Conservation (phyloP, 768 basidiomycete species). For the Xerocomellus amylosporus region DNA sequence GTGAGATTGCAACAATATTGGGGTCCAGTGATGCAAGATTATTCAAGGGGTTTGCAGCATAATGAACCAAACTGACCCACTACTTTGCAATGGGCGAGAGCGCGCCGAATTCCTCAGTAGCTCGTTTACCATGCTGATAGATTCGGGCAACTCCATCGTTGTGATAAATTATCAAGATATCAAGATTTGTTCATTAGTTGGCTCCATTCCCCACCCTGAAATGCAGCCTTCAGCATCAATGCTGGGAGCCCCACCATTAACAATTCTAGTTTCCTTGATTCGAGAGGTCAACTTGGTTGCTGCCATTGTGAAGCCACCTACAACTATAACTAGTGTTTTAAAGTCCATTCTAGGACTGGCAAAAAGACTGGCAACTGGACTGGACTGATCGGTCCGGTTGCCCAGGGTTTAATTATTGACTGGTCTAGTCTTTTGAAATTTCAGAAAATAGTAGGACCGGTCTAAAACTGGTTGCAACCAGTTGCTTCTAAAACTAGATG, state of each 20-base stretch:
- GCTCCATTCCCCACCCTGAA: constrained; percentile 30
- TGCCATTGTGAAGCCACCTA: constrained; percentile 85
- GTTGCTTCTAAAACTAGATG: too few relatives aligned
- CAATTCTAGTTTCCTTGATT: constrained; percentile 61
- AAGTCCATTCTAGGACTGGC: too few relatives aligned
- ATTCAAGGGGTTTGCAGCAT: constrained; percentile 89
- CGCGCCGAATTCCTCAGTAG: constrained; percentile 76
- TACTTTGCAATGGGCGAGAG: constrained; percentile 81
- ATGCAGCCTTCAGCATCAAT: constrained; percentile 20
- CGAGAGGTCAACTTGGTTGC: constrained; percentile 67
- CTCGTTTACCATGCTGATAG: constrained; percentile 87
- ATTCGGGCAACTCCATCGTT: constrained; percentile 91
- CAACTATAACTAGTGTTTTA: constrained; percentile 83
- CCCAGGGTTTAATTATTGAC: too few relatives aligned
- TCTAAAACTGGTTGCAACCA: too few relatives aligned
- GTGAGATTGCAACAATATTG: constrained; percentile 80
- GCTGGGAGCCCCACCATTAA: constrained; percentile 33
- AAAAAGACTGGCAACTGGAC: too few relatives aligned
- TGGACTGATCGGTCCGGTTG: too few relatives aligned
- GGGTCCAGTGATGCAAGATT: constrained; percentile 88
- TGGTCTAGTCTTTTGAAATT: too few relatives aligned
- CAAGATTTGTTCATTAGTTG: constrained; percentile 43
- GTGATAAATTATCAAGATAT: constrained; percentile 78
- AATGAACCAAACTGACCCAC: constrained; percentile 91
- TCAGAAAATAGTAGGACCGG: too few relatives aligned